These are phyloP conservation scores for Filobasidium wieringae DNA, from an alignment of 768 basidiomycete species.

Conservation along the genomic window DNA sequence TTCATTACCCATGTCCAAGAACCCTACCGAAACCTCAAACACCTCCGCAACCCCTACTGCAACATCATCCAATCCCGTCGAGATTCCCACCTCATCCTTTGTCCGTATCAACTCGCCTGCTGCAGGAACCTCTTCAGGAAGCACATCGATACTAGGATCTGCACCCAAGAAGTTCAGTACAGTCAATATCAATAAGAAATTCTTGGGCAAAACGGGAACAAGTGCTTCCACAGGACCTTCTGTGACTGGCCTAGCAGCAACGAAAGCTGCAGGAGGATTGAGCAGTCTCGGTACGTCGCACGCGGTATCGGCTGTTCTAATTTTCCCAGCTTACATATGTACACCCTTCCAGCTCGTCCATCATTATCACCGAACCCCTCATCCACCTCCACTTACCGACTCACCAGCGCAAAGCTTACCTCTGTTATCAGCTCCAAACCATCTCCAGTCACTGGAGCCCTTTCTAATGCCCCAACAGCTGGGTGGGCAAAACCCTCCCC, in stretches of 20 bases:
- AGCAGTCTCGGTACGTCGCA: constrained; percentile 14
- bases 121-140: constrained; percentile 15
- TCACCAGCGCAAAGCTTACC: constrained; percentile 13
- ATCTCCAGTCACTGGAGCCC: constrained; percentile 2
- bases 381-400: constrained; percentile 1
- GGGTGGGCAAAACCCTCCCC: constrained; percentile 7
- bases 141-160: constrained; percentile 27
- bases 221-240: constrained; percentile 38
- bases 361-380: constrained; percentile 2
- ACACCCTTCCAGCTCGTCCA: constrained; percentile 4
- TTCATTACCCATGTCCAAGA: neutral
- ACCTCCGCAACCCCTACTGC: neutral
- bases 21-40: neutral
- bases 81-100: neutral
- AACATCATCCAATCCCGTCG: neutral
- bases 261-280: constrained; percentile 16
- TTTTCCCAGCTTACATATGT: no score
- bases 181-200: constrained; percentile 91
- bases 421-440: constrained; percentile 9
- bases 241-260: constrained; percentile 8
- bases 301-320: neutral
- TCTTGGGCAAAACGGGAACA: constrained; percentile 71
- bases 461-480: constrained; percentile 2
- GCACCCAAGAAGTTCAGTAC: constrained; percentile 71
- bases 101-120: neutral